phyloP scores from a whole-genome alignment of 139 green algal genomes.

The Chlamydomonas schloesseri region DNA sequence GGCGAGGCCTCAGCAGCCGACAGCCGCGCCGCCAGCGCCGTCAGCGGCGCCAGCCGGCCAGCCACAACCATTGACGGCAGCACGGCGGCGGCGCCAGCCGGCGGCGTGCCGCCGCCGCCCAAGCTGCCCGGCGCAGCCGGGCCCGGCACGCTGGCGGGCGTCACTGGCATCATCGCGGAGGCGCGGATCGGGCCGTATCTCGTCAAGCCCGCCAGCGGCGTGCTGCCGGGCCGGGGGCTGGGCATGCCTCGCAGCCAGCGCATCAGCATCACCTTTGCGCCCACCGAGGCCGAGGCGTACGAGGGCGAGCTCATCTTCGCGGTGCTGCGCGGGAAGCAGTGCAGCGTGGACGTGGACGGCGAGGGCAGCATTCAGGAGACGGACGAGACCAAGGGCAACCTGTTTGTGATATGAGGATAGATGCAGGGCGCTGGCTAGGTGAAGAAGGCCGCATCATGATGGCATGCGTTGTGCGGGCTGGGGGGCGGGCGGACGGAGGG shows the following conservation, averaged over 20 bases:
- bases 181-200: constrained; percentile 54
- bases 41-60: background rate
- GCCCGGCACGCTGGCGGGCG: background rate
- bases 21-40: background rate
- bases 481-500: too few species aligned
- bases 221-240: constrained; percentile 52
- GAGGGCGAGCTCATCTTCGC: constrained; percentile 48
- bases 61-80: background rate
- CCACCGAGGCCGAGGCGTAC: constrained; percentile 36
- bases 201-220: constrained; percentile 43
- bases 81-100: background rate
- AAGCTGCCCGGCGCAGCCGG: background rate
- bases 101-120: constrained; percentile 16
- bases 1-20: background rate
- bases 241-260: constrained; percentile 41
- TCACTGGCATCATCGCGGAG: constrained; percentile 37
- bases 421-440: too few species aligned
- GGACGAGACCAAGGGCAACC: constrained; percentile 53
- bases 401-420: constrained; percentile 46
- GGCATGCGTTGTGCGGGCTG: too few species aligned
- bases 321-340: constrained; percentile 41
- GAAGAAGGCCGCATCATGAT: too few species aligned
- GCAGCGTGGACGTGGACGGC: constrained; percentile 42
- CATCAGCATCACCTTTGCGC: constrained; percentile 56
- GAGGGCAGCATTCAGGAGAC: constrained; percentile 52